Conservation (phyloP, 768 basidiomycete genomes). For the Hygrocybe punicea region DNA sequence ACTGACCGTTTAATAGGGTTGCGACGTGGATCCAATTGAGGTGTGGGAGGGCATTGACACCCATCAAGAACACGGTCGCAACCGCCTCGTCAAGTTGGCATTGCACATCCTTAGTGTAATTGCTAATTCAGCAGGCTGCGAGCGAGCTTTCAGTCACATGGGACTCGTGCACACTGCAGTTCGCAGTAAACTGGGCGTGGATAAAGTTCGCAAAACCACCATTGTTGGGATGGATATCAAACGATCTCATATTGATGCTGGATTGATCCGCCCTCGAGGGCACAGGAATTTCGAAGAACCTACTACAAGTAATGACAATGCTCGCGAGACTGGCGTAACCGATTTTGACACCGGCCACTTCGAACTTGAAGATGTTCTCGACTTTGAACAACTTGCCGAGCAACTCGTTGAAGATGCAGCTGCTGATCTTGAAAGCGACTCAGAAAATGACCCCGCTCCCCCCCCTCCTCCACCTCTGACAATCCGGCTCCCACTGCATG, state of each 20-base stretch:
- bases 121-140: slow-evolving; percentile 28
- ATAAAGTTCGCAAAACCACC: slow-evolving; percentile 18
- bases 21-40: slow-evolving; percentile 2
- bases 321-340: neutral
- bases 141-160: slow-evolving; percentile 26
- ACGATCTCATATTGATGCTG: slow-evolving; percentile 12
- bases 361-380: neutral
- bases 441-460: neutral
- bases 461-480: neutral
- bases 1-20: neutral
- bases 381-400: neutral
- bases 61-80: neutral
- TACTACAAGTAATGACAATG: neutral
- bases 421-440: neutral
- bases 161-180: slow-evolving; percentile 23
- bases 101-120: slow-evolving; percentile 24
- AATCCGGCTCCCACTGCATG: neutral
- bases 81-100: slow-evolving; percentile 19
- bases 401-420: neutral
- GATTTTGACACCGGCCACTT: neutral
- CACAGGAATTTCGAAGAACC: slow-evolving; percentile 6
- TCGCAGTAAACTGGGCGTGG: slow-evolving; percentile 9
- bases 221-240: slow-evolving; percentile 21
- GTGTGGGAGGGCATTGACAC: neutral
- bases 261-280: slow-evolving; percentile 7